Evolutionary conservation across 2,329 filamentous ascomycete genomes (phyloP), one percentile per base, ranked within the genome.

Genomic region (Chaetothyriales sp.): DNA sequence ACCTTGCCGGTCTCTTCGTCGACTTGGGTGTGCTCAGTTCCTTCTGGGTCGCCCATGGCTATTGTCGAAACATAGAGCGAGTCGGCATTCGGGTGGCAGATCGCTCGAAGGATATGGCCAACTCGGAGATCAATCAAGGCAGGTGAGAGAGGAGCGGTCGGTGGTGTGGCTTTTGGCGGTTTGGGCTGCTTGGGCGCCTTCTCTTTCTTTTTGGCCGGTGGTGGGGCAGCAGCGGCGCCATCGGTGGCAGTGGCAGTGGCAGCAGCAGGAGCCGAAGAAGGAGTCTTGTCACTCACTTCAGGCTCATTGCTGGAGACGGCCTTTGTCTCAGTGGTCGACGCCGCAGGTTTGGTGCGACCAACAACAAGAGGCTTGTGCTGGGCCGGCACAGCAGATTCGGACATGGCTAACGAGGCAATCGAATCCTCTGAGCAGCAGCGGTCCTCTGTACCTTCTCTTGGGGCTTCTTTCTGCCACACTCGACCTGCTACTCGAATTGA

Each of bases 61-160:
- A 98, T 94, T 49, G 89, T 96, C 55, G 86, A 93, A 54, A 98
- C 92, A 70, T 81, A 98, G 49, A 98, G 79, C 10, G 86, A 93
- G 73, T 98, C 92, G 58, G 92, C 92, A 62, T 98, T 93, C 49
- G 92, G 92, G 73, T 98, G 92, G 68, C 88, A 84, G 70, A 92
- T 78, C 48, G 89, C 89, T 71, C 95, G 94, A 64, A 98, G 81
- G 61, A 98, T 95, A 73, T 96, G 92, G 54, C 92, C 92, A 54
- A 98, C 90, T 57, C 92, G 83, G 48, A 98, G 82, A 67, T 98
- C 92, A 65, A 98, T 95, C 54, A 95, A 78, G 53, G 78, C 75
- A 2, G 92, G 92, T 1, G 86, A 86, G 4, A 87, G 80, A 1
- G 86, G 84, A 10, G 87, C 83, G 48, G 87, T 77, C 47, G 79